phyloP scores from a whole-genome alignment of 2,329 filamentous ascomycete genomes.

The Curvularia sp. region DNA sequence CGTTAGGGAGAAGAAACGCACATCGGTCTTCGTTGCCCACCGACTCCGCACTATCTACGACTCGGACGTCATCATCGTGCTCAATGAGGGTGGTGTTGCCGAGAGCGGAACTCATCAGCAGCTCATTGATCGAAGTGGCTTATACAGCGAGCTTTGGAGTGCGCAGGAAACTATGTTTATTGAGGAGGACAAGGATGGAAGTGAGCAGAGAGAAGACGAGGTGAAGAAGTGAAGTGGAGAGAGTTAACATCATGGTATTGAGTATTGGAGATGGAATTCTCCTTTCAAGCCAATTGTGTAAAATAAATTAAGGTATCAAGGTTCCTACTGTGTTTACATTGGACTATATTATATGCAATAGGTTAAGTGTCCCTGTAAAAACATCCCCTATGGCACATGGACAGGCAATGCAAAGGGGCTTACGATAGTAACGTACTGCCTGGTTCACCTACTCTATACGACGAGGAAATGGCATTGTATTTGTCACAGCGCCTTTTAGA shows the following conservation, averaged over 20 bases:
- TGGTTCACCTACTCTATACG: too few species aligned
- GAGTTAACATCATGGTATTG: neutral
- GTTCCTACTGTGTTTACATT: too few species aligned
- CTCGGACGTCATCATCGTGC: conserved; percentile 87
- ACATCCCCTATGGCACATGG: too few species aligned
- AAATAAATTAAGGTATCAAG: neutral
- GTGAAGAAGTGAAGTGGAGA: neutral
- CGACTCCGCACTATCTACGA: conserved; percentile 92
- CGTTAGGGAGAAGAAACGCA: conserved; percentile 83
- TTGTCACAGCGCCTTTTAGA: too few species aligned
- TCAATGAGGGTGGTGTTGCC: conserved; percentile 82
- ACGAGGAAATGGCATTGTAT: too few species aligned
- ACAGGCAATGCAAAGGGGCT: too few species aligned
- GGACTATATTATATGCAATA: too few species aligned
- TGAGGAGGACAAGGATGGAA: conserved; percentile 20
- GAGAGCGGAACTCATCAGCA: conserved; percentile 88
- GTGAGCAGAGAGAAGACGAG: neutral
- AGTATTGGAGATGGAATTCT: neutral
- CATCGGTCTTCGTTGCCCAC: conserved; percentile 95
- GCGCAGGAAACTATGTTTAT: conserved; percentile 53
- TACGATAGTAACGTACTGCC: too few species aligned
- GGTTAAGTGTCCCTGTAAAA: too few species aligned
- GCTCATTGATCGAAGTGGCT: conserved; percentile 76
- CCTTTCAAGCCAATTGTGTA: neutral
- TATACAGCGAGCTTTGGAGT: conserved; percentile 92